A percentile compares a stretch with the other conserved stretches of the same genome.
Conservation (phyloP, 2,329 filamentous ascomycete genomes). For the Lasiodiplodia sp. region DNA sequence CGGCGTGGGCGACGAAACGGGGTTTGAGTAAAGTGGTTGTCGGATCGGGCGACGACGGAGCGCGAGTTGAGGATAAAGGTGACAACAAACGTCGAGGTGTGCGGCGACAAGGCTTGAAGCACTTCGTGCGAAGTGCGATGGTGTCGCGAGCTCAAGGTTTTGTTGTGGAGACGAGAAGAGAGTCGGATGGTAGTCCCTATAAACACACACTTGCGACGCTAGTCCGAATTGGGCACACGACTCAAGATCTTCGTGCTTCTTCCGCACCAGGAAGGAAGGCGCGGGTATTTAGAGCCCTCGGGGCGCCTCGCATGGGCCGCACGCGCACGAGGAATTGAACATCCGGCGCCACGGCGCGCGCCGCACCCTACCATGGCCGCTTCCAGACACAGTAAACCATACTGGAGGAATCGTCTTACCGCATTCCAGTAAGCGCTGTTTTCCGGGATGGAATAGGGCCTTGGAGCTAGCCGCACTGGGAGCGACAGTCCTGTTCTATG, state of each 20-base stretch:
- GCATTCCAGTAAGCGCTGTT: not conserved
- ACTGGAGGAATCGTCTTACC: not conserved
- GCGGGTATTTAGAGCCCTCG: too few relatives aligned
- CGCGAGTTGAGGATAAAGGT: not conserved
- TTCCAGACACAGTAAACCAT: not conserved
- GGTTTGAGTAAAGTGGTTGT: not conserved
- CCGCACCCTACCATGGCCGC: not conserved
- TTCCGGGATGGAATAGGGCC: not conserved
- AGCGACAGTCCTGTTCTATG: not conserved
- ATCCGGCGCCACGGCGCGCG: not conserved
- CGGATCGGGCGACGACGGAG: not conserved
- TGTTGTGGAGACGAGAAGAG: conserved; percentile 4
- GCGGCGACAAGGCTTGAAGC: conserved; percentile 11
- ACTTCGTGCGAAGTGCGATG: conserved; percentile 14
- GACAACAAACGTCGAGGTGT: conserved; percentile 6
- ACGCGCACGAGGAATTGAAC: not conserved
- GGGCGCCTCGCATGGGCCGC: not conserved
- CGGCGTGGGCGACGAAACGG: not conserved
- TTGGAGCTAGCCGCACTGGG: not conserved
- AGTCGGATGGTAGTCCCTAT: not conserved
- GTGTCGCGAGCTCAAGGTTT: conserved; percentile 12
- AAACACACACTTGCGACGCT: conserved; percentile 9
- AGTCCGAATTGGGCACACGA: not conserved
- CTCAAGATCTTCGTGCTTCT: not conserved
- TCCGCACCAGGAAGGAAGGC: not conserved